Evolutionary conservation across 2,329 filamentous ascomycete genomes (phyloP), one percentile per base, ranked within the genome.

Genomic region (Epichloe glyceriae): DNA sequence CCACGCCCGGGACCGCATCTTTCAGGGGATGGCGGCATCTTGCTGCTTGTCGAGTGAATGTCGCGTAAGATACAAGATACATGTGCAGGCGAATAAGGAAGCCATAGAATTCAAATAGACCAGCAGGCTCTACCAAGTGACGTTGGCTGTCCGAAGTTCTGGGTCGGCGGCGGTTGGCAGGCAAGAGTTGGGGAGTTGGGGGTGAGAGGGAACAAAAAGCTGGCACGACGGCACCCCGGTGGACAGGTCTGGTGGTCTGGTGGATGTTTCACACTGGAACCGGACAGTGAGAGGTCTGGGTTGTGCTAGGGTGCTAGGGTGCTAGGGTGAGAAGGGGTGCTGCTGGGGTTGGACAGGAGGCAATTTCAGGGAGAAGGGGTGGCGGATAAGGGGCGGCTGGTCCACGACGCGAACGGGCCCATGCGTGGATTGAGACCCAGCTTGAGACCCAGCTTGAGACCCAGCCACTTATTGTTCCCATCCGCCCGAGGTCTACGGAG

Each of bases 311-410:
- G 55, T 56, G 57, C 50, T 47, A 50, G 56, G 56, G 55, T 56
- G 57, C 52, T 46, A 52, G 48, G 56, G 57, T 56, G 57, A 52
- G 50, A 52, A 43, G 41, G 39, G 46, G 41, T 44, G 54, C 41
- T 50, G 53, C 50, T 42, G 42, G 55, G 56, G 58, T 57, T 57
- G 52, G 49, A 53, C 46, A 52, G 55, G 50, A 55, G 49, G 54
- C 54, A 58, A 61, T 58, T 59, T 61, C 54, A 57, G 47, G 48
- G 54, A 50, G 50, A 52, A 39, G 52, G 54, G 52, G 54, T 58
- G 53, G 56, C 56, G 54, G 55, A 51, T 52, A 52, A 46, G 50
- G 47, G 50, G 22, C 30, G 47, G 49, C 37, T 40, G 50, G 33
- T 47, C 19, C 33, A 50, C 41, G 33, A 26, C 40, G 38, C 42